These are phyloP conservation scores for Trichosporon sp. DNA, from an alignment of 1,284 basidiomycete species.

Conservation along the genomic window DNA sequence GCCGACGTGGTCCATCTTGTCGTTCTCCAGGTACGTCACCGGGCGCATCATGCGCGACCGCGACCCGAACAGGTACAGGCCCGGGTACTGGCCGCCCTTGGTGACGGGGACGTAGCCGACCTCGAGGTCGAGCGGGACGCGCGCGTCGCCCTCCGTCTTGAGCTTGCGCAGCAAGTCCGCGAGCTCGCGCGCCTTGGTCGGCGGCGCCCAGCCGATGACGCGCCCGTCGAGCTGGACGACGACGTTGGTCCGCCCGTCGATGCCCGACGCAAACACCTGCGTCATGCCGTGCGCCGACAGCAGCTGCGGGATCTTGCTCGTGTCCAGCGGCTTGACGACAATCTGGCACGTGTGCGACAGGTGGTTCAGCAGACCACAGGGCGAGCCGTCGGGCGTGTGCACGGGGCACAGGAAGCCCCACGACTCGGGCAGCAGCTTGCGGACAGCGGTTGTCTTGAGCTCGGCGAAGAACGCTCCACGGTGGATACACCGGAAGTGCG, in stretches of 20 bases:
- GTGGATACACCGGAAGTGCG: slow-evolving; percentile 97
- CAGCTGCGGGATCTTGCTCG: slow-evolving; percentile 73
- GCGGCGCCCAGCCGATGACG: slow-evolving; percentile 91
- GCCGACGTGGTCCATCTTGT: slow-evolving; percentile 82
- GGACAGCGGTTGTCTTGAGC: slow-evolving; percentile 95
- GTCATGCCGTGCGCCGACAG: slow-evolving; percentile 92
- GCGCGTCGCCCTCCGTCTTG: slow-evolving; percentile 84
- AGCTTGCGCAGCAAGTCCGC: slow-evolving; percentile 81
- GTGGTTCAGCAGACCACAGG: slow-evolving; percentile 97
- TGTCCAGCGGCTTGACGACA: slow-evolving; percentile 70
- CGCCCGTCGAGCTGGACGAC: slow-evolving; percentile 91
- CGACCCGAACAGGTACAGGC: slow-evolving; percentile 86
- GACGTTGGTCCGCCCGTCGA: slow-evolving; percentile 76
- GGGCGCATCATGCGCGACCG: slow-evolving; percentile 96
- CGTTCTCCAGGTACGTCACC: slow-evolving; percentile 84
- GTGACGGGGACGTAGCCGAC: slow-evolving; percentile 87
- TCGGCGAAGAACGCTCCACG: slow-evolving; percentile 99
- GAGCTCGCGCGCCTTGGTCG: slow-evolving; percentile 69
- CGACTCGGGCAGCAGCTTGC: slow-evolving; percentile 94
- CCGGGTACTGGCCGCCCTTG: slow-evolving; percentile 93
- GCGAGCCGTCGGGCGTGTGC: slow-evolving; percentile 96
- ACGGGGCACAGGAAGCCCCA: slow-evolving; percentile 99
- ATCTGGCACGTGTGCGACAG: slow-evolving; percentile 91
- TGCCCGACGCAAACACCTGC: slow-evolving; percentile 67
- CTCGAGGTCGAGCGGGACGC: slow-evolving; percentile 89